These are phyloP conservation scores for Microsporum ferrugineum DNA, from an alignment of 2,329 filamentous ascomycete genomes.

Conservation along the genomic window DNA sequence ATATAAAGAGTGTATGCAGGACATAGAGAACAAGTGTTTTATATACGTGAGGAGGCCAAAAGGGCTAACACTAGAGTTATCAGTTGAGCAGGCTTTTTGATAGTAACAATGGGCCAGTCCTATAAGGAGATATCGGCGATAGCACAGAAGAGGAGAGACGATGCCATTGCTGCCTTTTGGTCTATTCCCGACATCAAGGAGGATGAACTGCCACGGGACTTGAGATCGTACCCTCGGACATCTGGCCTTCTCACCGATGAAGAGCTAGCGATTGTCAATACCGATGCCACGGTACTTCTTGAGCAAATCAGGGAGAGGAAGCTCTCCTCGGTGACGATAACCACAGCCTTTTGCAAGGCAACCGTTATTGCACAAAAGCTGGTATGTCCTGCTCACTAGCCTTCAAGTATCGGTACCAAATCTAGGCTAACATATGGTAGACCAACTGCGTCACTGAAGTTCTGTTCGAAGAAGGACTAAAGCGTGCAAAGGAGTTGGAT, in stretches of 20 bases:
- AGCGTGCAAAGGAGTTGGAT: slow-evolving; percentile 28
- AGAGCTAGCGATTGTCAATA: slow-evolving; percentile 42
- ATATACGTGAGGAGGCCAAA: too few species aligned
- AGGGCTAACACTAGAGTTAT: background rate
- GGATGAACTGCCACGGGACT: slow-evolving; percentile 11
- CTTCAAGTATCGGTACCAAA: background rate
- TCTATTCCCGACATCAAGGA: slow-evolving; percentile 14
- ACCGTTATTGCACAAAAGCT: slow-evolving; percentile 30
- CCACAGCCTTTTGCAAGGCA: slow-evolving; percentile 29
- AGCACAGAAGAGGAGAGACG: slow-evolving; percentile 26
- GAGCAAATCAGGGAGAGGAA: slow-evolving; percentile 25
- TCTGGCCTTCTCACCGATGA: slow-evolving; percentile 49
- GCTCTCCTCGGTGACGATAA: slow-evolving; percentile 13
- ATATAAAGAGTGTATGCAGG: too few species aligned
- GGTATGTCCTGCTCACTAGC: background rate
- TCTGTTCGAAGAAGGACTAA: slow-evolving; percentile 38
- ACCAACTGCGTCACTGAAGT: slow-evolving; percentile 51
- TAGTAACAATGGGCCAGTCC: slow-evolving; percentile 20
- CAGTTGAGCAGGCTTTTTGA: background rate
- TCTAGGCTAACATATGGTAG: slow-evolving; percentile 22
- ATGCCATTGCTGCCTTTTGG: slow-evolving; percentile 19
- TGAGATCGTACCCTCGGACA: slow-evolving; percentile 15
- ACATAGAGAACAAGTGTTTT: too few species aligned
- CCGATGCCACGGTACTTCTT: slow-evolving; percentile 26
- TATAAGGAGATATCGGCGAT: slow-evolving; percentile 30